phyloP scores from a whole-genome alignment of 2,329 filamentous ascomycete genomes.

The Lecanicillium sp. region DNA sequence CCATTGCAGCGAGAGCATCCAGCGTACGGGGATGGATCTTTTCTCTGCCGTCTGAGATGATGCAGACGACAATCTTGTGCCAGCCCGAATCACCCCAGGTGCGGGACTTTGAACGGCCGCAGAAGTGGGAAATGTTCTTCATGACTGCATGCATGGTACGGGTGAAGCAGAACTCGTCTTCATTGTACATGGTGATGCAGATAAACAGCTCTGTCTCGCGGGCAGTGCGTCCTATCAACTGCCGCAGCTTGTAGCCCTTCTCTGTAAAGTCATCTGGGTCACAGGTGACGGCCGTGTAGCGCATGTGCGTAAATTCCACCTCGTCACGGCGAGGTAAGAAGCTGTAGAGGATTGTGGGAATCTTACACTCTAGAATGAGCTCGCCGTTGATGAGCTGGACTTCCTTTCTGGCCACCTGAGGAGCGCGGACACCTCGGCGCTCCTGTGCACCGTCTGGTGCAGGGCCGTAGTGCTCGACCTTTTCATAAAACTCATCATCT shows the following conservation, averaged over 20 bases:
- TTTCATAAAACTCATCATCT: slow-evolving; percentile 35
- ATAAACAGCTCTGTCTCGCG: slow-evolving; percentile 95
- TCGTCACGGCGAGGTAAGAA: slow-evolving; percentile 90
- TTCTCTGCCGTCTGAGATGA: slow-evolving; percentile 87
- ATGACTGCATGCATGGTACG: slow-evolving; percentile 98
- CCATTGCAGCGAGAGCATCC: slow-evolving; percentile 91
- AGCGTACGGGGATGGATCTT: slow-evolving; percentile 87
- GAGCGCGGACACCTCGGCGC: slow-evolving; percentile 75
- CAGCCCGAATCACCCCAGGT: slow-evolving; percentile 97
- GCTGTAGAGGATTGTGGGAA: slow-evolving; percentile 95
- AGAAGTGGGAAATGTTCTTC: slow-evolving; percentile 97
- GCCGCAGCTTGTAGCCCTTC: slow-evolving; percentile 83
- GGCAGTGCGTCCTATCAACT: slow-evolving; percentile 74
- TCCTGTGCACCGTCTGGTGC: slow-evolving; percentile 82
- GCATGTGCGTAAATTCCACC: slow-evolving; percentile 96
- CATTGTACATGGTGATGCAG: slow-evolving; percentile 98
- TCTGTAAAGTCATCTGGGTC: slow-evolving; percentile 90
- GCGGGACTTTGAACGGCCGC: slow-evolving; percentile 79
- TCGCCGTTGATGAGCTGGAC: slow-evolving; percentile 96
- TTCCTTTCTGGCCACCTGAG: slow-evolving; percentile 87
- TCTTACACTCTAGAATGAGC: slow-evolving; percentile 96
- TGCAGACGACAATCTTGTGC: slow-evolving; percentile 98
- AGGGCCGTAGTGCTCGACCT: slow-evolving; percentile 76
- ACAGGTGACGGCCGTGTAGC: slow-evolving; percentile 97
- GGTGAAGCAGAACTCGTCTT: slow-evolving; percentile 93